phyloP scores from a whole-genome alignment of 768 basidiomycete species.

The Amanita subjunquillea region DNA sequence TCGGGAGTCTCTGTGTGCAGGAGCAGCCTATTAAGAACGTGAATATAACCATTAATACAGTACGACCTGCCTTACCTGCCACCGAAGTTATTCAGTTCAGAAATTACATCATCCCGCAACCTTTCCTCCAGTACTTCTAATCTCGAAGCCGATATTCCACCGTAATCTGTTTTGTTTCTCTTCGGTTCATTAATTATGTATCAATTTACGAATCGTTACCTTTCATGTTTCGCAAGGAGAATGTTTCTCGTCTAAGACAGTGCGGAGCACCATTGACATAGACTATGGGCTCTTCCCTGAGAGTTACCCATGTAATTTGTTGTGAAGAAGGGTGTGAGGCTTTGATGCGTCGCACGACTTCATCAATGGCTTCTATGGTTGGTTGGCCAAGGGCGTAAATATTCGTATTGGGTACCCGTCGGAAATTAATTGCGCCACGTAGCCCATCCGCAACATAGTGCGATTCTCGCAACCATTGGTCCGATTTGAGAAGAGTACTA shows the following conservation, averaged over 20 bases:
- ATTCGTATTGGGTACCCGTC: slow-evolving; percentile 67
- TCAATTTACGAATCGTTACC: slow-evolving; percentile 26
- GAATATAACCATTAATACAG: not conserved
- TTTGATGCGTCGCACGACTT: slow-evolving; percentile 61
- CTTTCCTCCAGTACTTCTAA: slow-evolving; percentile 88
- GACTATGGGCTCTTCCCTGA: slow-evolving; percentile 88
- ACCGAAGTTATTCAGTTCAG: slow-evolving; percentile 75
- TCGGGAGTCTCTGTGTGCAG: slow-evolving; percentile 85
- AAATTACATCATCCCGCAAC: slow-evolving; percentile 76
- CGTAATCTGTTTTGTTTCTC: slow-evolving; percentile 55
- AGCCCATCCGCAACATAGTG: slow-evolving; percentile 56
- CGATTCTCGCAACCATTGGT: slow-evolving; percentile 79
- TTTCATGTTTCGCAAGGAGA: slow-evolving; percentile 91
- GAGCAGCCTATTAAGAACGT: slow-evolving; percentile 42
- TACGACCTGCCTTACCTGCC: slow-evolving; percentile 46
- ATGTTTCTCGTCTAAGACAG: slow-evolving; percentile 77
- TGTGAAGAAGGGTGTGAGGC: slow-evolving; percentile 46
- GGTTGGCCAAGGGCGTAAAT: slow-evolving; percentile 95
- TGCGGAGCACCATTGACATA: slow-evolving; percentile 92
- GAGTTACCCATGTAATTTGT: slow-evolving; percentile 79
- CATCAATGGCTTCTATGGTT: slow-evolving; percentile 75
- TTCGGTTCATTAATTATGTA: not conserved
- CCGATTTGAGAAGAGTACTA: slow-evolving; percentile 85
- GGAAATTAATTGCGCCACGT: slow-evolving; percentile 92
- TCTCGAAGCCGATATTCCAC: slow-evolving; percentile 86